These are phyloP conservation scores for Astrothelium subdiscretum DNA, from an alignment of 495 filamentous ascomycete species.

Conservation along the genomic window DNA sequence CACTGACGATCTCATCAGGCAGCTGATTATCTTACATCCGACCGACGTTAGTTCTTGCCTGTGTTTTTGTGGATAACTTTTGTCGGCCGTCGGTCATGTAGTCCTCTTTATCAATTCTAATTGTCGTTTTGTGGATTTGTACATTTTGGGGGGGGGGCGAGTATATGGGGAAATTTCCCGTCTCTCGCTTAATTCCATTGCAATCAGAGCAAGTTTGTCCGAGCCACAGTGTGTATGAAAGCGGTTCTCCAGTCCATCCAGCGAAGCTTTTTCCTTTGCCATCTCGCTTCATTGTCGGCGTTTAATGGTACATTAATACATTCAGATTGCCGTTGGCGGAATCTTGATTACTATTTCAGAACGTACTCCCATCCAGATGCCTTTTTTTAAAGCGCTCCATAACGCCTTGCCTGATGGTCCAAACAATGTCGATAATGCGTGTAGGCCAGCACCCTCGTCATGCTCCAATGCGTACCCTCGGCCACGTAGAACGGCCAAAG, in stretches of 20 bases:
- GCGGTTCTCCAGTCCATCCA: background rate
- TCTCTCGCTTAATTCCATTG: background rate
- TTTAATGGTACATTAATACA: background rate
- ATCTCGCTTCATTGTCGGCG: background rate
- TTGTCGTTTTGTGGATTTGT: background rate
- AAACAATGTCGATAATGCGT: background rate
- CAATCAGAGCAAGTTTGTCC: background rate
- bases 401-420: background rate
- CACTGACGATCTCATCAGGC: conserved; percentile 13
- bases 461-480: no score
- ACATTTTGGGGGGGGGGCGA: background rate
- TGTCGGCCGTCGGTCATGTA: background rate
- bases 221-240: background rate
- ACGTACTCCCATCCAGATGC: background rate
- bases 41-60: background rate
- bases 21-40: conserved; percentile 22
- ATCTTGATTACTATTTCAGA: background rate
- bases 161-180: background rate
- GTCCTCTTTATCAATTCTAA: background rate
- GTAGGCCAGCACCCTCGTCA: background rate
- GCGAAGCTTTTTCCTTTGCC: background rate
- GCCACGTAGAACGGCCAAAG: no score
- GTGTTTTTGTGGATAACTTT: background rate
- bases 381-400: background rate
- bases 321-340: background rate